phyloP scores from a whole-genome alignment of 257 asterid genomes.

The Echium plantagineum region DNA sequence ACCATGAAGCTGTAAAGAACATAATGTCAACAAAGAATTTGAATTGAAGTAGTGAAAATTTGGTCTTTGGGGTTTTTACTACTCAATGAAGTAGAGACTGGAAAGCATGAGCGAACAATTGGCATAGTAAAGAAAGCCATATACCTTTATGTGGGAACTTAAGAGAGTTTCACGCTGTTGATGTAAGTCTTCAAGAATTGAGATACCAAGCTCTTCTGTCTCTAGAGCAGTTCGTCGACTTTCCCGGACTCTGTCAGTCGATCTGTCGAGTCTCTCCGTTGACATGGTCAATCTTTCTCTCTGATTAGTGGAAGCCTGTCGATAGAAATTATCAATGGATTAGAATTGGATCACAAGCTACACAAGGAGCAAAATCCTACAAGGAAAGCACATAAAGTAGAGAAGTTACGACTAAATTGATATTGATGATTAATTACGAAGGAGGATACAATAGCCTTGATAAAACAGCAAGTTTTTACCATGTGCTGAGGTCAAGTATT shows the following conservation, averaged over 20 bases:
- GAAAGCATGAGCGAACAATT: not conserved
- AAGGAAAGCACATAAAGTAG: not conserved
- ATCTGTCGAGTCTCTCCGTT: conserved; percentile 75
- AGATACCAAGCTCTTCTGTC: conserved; percentile 83
- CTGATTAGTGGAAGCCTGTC: conserved; percentile 69
- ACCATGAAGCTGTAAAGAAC: conserved; percentile 63
- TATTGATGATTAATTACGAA: too few relatives aligned
- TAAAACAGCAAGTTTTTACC: not conserved
- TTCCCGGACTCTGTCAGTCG: conserved; percentile 68
- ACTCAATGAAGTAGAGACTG: not conserved
- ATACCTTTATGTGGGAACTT: conserved; percentile 70
- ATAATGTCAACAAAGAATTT: not conserved
- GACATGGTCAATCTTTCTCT: conserved; percentile 73
- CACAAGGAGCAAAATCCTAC: not conserved
- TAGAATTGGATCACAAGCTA: not conserved
- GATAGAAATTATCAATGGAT: conserved; percentile 12
- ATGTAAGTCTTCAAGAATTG: conserved; percentile 83
- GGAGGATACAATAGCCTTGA: too few relatives aligned
- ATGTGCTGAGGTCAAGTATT: not conserved
- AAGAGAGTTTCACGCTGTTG: conserved; percentile 91
- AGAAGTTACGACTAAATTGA: not conserved
- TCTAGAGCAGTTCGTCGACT: conserved; percentile 75
- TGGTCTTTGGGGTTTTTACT: not conserved
- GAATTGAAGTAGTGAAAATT: not conserved
- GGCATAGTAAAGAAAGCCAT: conserved; percentile 8